Conservation (phyloP, 805 yeast genomes). For the Kluyveromyces wickerhamii region DNA sequence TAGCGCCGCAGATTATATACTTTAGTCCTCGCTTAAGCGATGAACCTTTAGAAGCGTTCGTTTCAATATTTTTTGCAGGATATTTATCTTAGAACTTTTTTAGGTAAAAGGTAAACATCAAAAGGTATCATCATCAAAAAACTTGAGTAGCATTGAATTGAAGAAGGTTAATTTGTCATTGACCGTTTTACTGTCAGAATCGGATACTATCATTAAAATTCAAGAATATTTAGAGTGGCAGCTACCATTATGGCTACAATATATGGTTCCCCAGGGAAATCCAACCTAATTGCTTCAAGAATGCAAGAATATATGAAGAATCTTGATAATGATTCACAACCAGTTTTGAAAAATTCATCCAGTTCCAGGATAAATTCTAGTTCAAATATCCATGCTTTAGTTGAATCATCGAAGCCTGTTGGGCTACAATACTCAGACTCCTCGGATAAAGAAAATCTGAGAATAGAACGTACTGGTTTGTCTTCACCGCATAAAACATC, state of each 20-base stretch:
- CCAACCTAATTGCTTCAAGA: constrained; percentile 14
- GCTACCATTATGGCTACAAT: constrained; percentile 6
- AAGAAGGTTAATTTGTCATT: neutral
- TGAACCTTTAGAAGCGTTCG: too few species aligned
- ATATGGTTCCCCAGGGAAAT: constrained; percentile 9
- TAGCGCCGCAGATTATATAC: too few species aligned
- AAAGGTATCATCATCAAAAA: too few species aligned
- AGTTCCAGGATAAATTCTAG: constrained; percentile 19
- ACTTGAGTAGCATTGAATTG: constrained; percentile 1
- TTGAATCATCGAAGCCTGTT: neutral
- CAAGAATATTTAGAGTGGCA: too few species aligned
- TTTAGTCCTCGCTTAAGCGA: too few species aligned
- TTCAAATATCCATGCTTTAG: constrained; percentile 5
- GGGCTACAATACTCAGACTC: neutral
- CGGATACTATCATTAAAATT: too few species aligned
- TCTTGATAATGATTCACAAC: constrained; percentile 11
- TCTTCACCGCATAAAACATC: neutral
- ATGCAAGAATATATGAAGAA: constrained; percentile 25
- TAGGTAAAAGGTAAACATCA: constrained; percentile 10
- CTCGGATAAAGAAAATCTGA: constrained; percentile 1
- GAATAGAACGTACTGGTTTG: neutral
- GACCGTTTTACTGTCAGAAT: too few species aligned
- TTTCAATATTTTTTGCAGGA: too few species aligned
- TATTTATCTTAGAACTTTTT: neutral
- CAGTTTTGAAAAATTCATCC: constrained; percentile 17